These are phyloP conservation scores for Linnemannia elongata DNA, from an alignment of 192 early-diverging fungal species.

Conservation along the genomic window DNA sequence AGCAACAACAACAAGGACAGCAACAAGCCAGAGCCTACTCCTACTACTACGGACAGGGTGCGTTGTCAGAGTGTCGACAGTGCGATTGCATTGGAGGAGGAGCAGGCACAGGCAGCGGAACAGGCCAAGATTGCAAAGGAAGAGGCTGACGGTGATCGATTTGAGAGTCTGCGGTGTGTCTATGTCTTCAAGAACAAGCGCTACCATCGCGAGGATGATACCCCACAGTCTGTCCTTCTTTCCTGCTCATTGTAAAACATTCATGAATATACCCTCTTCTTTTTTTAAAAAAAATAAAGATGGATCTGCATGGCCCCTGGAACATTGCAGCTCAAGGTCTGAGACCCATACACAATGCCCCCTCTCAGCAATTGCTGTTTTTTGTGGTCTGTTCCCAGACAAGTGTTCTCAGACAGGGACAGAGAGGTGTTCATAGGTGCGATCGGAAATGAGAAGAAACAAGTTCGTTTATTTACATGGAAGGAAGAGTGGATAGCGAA, in stretches of 20 bases:
- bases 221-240: neutral
- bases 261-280: neutral
- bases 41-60: neutral
- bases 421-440: neutral
- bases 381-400: neutral
- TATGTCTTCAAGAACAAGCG: conserved; percentile 38
- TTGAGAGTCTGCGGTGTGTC: conserved; percentile 3
- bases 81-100: conserved; percentile 6
- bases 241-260: neutral
- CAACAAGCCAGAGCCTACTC: neutral
- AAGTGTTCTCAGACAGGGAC: too few species aligned
- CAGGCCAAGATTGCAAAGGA: neutral
- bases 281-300: neutral
- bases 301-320: neutral
- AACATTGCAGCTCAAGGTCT: neutral
- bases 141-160: neutral
- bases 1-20: neutral
- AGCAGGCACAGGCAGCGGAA: neutral
- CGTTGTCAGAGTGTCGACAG: conserved; percentile 16
- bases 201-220: conserved; percentile 13
- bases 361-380: neutral
- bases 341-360: neutral
- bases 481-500: neutral
- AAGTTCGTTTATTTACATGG: conserved; percentile 8
- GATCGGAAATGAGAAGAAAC: neutral